Evolutionary conservation across 495 filamentous ascomycete genomes (phyloP), one percentile per base, ranked within the genome.

Genomic region (Podospora pseudopauciseta): DNA sequence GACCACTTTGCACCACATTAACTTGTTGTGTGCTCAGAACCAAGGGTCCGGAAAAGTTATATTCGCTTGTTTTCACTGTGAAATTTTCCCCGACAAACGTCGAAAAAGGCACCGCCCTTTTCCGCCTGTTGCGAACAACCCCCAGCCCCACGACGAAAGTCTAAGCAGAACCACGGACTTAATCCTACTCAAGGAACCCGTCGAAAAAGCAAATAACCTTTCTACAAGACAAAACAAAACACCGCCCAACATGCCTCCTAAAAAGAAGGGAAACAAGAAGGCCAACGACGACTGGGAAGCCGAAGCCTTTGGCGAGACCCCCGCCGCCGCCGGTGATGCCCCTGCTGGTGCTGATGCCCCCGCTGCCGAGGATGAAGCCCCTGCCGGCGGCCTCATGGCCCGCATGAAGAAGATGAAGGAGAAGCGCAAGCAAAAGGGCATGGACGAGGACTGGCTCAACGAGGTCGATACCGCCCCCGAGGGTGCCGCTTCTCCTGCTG

Each of bases 241-340:
- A 63, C 4, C 63, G 55, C 57, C 53, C 71, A 82, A 71, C 5
- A 96, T 97, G 94, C 83, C 93, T 71, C 93, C 94, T 55, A 97
- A 97, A 82, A 97, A 96, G 85, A 95, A 96, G 85, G 93, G 94
- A 84, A 90, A 89, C 77, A 96, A 92, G 82, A 92, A 90, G 80
- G 89, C 86, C 73, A 86, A 91, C 74, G 92, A 96, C 75, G 92
- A 97, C 82, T 98, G 96, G 95, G 95, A 99, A 74, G 88, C 91
- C 53, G 95, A 97, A n/a, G 84, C 97, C 16, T 94, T 92, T 70
- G 96, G 97, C 80, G 76, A 86, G 34, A 85, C 79, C 44, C 78
- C 78, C 53, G 78, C 83, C 2, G 70, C 65, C 66, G 32, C 79
- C 7, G 67, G 71, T 9, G 80, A 71, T 9, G 80, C 74, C 26